These are phyloP conservation scores for Cryphonectria naterciae DNA, from an alignment of 2,329 filamentous ascomycete genomes.

Conservation along the genomic window DNA sequence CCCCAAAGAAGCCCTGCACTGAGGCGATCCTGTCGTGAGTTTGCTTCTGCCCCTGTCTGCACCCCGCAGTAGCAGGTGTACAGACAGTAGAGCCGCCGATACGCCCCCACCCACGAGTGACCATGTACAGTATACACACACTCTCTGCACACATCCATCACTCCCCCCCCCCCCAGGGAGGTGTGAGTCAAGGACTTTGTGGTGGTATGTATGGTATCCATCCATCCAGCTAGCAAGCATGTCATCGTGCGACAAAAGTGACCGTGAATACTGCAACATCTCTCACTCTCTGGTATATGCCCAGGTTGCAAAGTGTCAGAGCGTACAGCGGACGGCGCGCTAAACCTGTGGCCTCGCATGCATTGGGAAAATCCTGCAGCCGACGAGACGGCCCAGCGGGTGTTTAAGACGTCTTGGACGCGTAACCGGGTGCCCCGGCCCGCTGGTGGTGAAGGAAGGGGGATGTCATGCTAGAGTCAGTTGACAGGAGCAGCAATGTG, in stretches of 20 bases:
- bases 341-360: constrained; percentile 8
- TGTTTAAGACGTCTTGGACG: constrained; percentile 18
- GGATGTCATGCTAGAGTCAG: constrained; percentile 1
- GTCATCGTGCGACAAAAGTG: neutral
- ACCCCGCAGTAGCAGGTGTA: constrained; percentile 23
- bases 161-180: constrained; percentile 14
- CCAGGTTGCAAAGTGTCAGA: neutral
- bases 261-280: neutral
- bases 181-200: neutral
- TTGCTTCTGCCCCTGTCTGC: constrained; percentile 11
- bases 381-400: constrained; percentile 6
- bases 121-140: neutral
- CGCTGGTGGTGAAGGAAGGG: constrained; percentile 12
- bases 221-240: neutral
- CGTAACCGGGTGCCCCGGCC: constrained; percentile 26
- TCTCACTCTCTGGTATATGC: neutral
- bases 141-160: neutral
- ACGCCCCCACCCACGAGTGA: constrained; percentile 16
- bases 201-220: neutral
- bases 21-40: constrained; percentile 5
- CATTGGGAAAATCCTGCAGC: constrained; percentile 22
- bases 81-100: constrained; percentile 26
- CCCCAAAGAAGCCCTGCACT: neutral
- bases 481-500: constrained; percentile 1
- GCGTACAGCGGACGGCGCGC: neutral